Evolutionary conservation across 164 flowering plant species (phyloP).

Genomic region (Stephania cephalantha): DNA sequence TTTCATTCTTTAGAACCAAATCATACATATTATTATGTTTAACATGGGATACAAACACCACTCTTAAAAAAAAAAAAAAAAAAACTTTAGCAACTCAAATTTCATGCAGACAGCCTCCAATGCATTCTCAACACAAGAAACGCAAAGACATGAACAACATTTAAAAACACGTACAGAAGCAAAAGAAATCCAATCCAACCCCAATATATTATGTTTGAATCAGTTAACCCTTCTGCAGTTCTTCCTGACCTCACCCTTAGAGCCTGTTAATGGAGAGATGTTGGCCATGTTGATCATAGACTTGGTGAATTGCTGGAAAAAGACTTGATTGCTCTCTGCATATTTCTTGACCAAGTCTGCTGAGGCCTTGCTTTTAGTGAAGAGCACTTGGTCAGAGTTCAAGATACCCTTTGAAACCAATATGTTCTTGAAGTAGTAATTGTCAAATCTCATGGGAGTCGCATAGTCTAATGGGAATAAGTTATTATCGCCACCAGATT

Average conservation of each 20-base stretch:
- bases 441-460: slow-evolving; percentile 67
- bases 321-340: slow-evolving; percentile 49
- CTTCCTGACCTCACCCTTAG: slow-evolving; percentile 76
- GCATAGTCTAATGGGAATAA: slow-evolving; percentile 65
- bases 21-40: not conserved
- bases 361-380: slow-evolving; percentile 44
- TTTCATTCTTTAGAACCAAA: not conserved
- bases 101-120: no score
- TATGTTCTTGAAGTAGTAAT: slow-evolving; percentile 78
- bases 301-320: slow-evolving; percentile 74
- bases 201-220: not conserved
- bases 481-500: slow-evolving; percentile 88
- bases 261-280: slow-evolving; percentile 72
- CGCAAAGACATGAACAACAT: not conserved
- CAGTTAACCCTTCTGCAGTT: slow-evolving; percentile 64
- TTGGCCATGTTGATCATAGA: slow-evolving; percentile 96
- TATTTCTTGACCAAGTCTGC: slow-evolving; percentile 60
- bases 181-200: not conserved
- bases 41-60: no score
- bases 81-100: no score
- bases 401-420: slow-evolving; percentile 64
- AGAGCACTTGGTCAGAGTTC: slow-evolving; percentile 71
- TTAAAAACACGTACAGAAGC: not conserved
- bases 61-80: no score
- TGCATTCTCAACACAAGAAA: not conserved